Conservation (phyloP, 1,284 basidiomycete species). For the Cerrena zonata region DNA sequence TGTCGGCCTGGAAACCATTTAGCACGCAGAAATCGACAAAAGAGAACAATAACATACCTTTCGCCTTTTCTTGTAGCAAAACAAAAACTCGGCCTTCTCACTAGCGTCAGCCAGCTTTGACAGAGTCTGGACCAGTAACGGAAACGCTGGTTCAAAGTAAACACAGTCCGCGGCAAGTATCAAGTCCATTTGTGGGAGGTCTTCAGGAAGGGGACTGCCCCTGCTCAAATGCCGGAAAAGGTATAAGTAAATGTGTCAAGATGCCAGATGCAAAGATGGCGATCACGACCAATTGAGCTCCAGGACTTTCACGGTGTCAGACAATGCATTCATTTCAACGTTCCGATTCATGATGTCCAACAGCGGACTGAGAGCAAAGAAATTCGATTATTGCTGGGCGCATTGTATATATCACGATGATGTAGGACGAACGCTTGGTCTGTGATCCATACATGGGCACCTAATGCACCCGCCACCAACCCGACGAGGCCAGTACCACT, state of each 20-base stretch:
- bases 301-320: constrained; percentile 46
- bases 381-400: constrained; percentile 5
- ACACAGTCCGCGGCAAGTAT: constrained; percentile 89
- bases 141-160: constrained; percentile 92
- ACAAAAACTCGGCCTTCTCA: constrained; percentile 68
- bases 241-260: constrained; percentile 22
- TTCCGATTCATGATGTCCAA: constrained; percentile 73
- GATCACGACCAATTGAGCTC: constrained; percentile 71
- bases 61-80: constrained; percentile 91
- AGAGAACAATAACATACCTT: constrained; percentile 50
- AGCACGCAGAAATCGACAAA: constrained; percentile 1
- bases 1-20: constrained; percentile 69
- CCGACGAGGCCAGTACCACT: constrained; percentile 89
- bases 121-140: constrained; percentile 79
- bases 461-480: constrained; percentile 70
- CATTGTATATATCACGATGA: constrained; percentile 8
- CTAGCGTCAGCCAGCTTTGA: constrained; percentile 47
- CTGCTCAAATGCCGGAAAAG: constrained; percentile 29
- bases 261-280: constrained; percentile 25
- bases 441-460: constrained; percentile 70
- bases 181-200: constrained; percentile 53
- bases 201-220: constrained; percentile 46
- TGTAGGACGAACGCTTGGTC: constrained; percentile 74
- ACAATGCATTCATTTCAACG: constrained; percentile 57
- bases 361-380: constrained; percentile 48